Conservation (phyloP, 352 stramenopile species). For the Pythium periplocum region DNA sequence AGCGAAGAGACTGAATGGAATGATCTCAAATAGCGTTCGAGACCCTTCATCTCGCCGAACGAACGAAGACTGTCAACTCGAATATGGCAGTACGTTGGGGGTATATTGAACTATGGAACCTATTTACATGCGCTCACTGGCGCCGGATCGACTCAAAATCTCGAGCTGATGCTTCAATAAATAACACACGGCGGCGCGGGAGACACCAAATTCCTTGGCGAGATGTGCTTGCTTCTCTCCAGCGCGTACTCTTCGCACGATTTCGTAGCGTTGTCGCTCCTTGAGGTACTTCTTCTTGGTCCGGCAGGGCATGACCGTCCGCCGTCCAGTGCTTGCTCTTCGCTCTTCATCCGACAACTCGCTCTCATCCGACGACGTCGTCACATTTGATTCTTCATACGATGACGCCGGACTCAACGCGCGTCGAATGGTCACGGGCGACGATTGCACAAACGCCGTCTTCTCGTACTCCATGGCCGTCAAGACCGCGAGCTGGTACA, state of each 20-base stretch:
- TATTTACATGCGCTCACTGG: background rate
- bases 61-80: background rate
- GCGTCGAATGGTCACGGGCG: too few relatives aligned
- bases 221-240: constrained; percentile 60
- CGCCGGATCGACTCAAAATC: constrained; percentile 42
- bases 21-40: too few relatives aligned
- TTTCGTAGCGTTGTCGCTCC: constrained; percentile 56
- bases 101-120: background rate
- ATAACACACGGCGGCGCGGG: constrained; percentile 56
- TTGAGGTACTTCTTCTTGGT: constrained; percentile 71
- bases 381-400: constrained; percentile 1
- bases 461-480: constrained; percentile 11
- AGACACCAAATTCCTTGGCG: constrained; percentile 62
- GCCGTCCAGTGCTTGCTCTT: background rate
- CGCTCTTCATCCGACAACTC: constrained; percentile 13
- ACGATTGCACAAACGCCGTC: constrained; percentile 6
- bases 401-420: background rate
- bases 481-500: constrained; percentile 13
- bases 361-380: constrained; percentile 5
- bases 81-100: background rate
- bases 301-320: constrained; percentile 16
- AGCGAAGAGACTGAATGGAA: too few relatives aligned
- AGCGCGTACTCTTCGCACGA: constrained; percentile 46
- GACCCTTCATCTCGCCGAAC: too few relatives aligned
- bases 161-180: constrained; percentile 59